Conservation (phyloP, 1,284 basidiomycete species). For the Inonotus obliquus region DNA sequence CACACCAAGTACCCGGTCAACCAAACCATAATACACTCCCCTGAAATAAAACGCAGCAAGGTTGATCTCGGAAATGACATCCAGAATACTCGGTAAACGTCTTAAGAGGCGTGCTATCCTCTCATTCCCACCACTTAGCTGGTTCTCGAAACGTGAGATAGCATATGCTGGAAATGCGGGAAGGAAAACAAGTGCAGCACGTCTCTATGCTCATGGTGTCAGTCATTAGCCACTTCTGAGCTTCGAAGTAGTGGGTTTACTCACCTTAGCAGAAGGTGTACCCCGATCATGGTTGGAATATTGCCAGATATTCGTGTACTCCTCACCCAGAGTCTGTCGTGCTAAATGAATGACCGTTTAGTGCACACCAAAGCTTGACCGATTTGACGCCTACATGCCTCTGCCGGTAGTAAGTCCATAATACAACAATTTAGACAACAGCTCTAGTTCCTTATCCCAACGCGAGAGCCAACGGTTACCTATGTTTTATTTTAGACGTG, state of each 20-base stretch:
- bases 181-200: slow-evolving; percentile 59
- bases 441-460: slow-evolving; percentile 77
- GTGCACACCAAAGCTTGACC: background rate
- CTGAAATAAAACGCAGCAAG: slow-evolving; percentile 78
- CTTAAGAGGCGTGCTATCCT: slow-evolving; percentile 37
- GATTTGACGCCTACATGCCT: slow-evolving; percentile 41
- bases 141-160: slow-evolving; percentile 45
- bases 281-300: slow-evolving; percentile 41
- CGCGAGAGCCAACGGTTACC: slow-evolving; percentile 84
- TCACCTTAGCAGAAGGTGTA: slow-evolving; percentile 36
- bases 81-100: slow-evolving; percentile 42
- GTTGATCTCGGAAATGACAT: slow-evolving; percentile 66
- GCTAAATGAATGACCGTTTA: slow-evolving; percentile 36
- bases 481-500: slow-evolving; percentile 34
- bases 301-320: slow-evolving; percentile 86
- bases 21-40: slow-evolving; percentile 75
- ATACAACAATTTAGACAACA: slow-evolving; percentile 68
- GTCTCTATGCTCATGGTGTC: slow-evolving; percentile 25
- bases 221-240: background rate
- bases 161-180: slow-evolving; percentile 59
- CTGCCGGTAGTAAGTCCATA: slow-evolving; percentile 73
- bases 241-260: background rate
- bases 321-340: slow-evolving; percentile 82
- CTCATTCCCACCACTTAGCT: slow-evolving; percentile 31
- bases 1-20: slow-evolving; percentile 67